phyloP scores from a whole-genome alignment of 2,329 filamentous ascomycete genomes.

The Helotiales sp. region DNA sequence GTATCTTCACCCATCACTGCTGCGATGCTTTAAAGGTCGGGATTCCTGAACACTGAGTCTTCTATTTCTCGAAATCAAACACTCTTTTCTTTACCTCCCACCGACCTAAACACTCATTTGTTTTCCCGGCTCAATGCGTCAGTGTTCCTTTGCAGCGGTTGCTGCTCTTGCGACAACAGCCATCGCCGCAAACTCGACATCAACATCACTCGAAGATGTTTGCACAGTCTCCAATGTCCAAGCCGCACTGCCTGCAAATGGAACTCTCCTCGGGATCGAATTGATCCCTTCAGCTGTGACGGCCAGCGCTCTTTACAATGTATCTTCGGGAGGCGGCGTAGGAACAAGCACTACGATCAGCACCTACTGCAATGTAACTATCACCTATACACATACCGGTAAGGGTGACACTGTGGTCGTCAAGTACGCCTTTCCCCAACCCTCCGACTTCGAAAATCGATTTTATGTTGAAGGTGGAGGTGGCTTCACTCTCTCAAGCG shows the following conservation, averaged over 20 bases:
- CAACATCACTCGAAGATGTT: constrained; percentile 40
- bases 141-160: constrained; percentile 7
- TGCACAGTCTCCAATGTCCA: constrained; percentile 45
- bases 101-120: neutral
- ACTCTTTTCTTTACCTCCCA: neutral
- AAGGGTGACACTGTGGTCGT: constrained; percentile 34
- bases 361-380: constrained; percentile 35
- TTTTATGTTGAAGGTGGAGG: constrained; percentile 47
- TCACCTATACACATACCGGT: constrained; percentile 32
- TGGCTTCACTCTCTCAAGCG: constrained; percentile 41
- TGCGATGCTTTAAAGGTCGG: neutral
- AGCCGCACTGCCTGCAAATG: constrained; percentile 43
- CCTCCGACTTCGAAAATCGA: constrained; percentile 43
- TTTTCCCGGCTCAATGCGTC: constrained; percentile 14
- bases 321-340: constrained; percentile 28
- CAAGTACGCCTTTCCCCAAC: constrained; percentile 38
- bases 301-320: constrained; percentile 41
- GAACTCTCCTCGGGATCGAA: constrained; percentile 42
- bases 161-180: constrained; percentile 30
- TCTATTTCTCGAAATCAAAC: neutral
- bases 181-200: constrained; percentile 12
- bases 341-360: constrained; percentile 30
- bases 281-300: constrained; percentile 43
- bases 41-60: neutral
- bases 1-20: too few species aligned